phyloP scores from a whole-genome alignment of 2,329 filamentous ascomycete genomes.

The Trichoderma koningiopsis region DNA sequence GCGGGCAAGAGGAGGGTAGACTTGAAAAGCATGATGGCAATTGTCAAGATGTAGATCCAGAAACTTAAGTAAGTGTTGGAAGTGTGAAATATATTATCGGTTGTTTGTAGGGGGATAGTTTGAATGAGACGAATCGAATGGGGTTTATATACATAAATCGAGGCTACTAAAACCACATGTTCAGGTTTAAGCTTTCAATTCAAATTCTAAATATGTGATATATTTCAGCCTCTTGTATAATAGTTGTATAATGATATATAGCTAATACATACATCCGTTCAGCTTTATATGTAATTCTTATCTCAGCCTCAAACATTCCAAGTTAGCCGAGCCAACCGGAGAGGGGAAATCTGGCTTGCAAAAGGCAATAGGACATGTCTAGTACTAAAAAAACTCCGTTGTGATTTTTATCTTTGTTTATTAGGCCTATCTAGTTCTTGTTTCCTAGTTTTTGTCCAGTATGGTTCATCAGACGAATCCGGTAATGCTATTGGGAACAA shows the following conservation, averaged over 20 bases:
- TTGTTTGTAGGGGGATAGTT: too few species aligned
- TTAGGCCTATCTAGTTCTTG: neutral
- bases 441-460: fast-evolving
- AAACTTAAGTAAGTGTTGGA: neutral
- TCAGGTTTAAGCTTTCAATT: neutral
- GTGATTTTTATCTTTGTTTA: too few species aligned
- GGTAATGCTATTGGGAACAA: neutral
- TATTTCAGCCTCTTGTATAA: neutral
- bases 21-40: neutral
- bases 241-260: neutral
- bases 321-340: neutral
- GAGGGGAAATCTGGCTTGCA: neutral
- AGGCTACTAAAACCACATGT: neutral
- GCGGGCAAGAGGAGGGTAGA: neutral
- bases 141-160: neutral
- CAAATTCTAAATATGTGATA: neutral
- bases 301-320: neutral
- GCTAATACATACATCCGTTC: neutral
- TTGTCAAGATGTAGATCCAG: neutral
- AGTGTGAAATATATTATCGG: too few species aligned
- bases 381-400: neutral
- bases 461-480: neutral
- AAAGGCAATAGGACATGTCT: neutral
- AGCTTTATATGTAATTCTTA: neutral
- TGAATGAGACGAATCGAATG: neutral